A percentile compares a stretch with the other conserved stretches of the same genome.
phyloP scores from a whole-genome alignment of 116 monocot genomes.

The Phalaenopsis hybrid region DNA sequence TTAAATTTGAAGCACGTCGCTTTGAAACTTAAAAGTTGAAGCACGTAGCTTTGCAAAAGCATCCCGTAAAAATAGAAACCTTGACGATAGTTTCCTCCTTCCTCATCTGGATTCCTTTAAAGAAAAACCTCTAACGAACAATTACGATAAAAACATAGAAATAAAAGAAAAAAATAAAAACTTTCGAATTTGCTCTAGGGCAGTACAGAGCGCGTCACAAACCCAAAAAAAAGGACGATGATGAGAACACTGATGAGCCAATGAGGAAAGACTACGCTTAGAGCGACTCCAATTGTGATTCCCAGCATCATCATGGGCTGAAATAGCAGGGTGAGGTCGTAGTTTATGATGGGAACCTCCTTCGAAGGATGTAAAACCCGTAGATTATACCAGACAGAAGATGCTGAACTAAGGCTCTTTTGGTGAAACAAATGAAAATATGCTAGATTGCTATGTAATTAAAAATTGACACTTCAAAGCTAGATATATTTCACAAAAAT shows the following conservation, averaged over 20 bases:
- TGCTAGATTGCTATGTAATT: too few relatives aligned
- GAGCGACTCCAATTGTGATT: constrained; percentile 88
- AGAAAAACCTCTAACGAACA: constrained; percentile 52
- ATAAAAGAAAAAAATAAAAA: neutral
- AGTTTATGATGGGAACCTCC: constrained; percentile 89
- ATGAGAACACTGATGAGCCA: constrained; percentile 94
- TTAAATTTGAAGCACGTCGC: too few relatives aligned
- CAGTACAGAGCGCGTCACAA: neutral
- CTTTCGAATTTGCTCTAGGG: neutral
- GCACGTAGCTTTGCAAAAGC: too few relatives aligned
- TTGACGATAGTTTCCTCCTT: constrained; percentile 78
- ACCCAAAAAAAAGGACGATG: constrained; percentile 92
- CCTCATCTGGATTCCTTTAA: constrained; percentile 84
- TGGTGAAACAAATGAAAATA: too few relatives aligned
- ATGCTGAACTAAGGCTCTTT: constrained; percentile 27
- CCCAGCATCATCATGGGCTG: constrained; percentile 99
- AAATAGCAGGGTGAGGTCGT: constrained; percentile 86
- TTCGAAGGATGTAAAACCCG: constrained; percentile 72
- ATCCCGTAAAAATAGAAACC: constrained; percentile 20
- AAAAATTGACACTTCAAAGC: too few relatives aligned
- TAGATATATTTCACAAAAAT: too few relatives aligned
- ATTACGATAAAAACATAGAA: neutral
- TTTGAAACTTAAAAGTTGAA: too few relatives aligned
- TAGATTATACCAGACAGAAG: constrained; percentile 97
- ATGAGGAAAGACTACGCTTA: constrained; percentile 74